Evolutionary conservation across 2,329 filamentous ascomycete genomes (phyloP).

Genomic region (Neofusicoccum ribis): DNA sequence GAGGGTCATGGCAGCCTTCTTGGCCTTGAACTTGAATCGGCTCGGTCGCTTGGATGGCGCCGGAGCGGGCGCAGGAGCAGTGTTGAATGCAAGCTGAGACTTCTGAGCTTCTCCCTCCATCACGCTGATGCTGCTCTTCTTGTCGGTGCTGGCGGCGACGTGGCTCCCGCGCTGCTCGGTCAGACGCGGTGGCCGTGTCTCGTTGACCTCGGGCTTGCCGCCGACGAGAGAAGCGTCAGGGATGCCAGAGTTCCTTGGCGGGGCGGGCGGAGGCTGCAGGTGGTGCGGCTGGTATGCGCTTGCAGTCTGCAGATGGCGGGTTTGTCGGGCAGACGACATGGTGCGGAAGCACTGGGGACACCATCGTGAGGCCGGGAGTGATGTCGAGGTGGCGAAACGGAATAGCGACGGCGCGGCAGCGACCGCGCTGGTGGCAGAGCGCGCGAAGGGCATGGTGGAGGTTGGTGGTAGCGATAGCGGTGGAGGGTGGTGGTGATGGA

Average conservation of each 20-base stretch:
- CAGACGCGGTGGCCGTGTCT: constrained; percentile 48
- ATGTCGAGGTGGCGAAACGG: constrained; percentile 25
- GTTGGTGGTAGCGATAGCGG: background rate
- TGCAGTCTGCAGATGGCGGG: constrained; percentile 59
- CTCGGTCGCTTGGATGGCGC: constrained; percentile 53
- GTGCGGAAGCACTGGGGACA: constrained; percentile 49
- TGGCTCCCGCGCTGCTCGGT: constrained; percentile 29
- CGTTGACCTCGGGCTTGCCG: constrained; percentile 49
- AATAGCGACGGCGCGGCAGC: constrained; percentile 9
- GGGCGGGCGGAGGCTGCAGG: constrained; percentile 57
- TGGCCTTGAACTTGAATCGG: constrained; percentile 68
- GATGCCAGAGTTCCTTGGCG: constrained; percentile 58
- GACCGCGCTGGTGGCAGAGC: constrained; percentile 1
- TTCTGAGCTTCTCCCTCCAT: constrained; percentile 69
- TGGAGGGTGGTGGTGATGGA: constrained; percentile 6
- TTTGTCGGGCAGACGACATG: constrained; percentile 44
- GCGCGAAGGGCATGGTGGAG: constrained; percentile 11
- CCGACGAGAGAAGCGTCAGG: constrained; percentile 63
- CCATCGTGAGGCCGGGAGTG: constrained; percentile 28
- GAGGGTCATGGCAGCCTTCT: constrained; percentile 89
- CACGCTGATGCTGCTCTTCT: constrained; percentile 45
- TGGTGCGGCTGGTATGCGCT: constrained; percentile 64
- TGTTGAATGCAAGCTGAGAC: constrained; percentile 48
- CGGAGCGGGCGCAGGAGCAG: background rate
- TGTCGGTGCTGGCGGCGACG: background rate